Evolutionary conservation across 2,329 filamentous ascomycete genomes (phyloP).

Genomic region (Cladosporium velox): DNA sequence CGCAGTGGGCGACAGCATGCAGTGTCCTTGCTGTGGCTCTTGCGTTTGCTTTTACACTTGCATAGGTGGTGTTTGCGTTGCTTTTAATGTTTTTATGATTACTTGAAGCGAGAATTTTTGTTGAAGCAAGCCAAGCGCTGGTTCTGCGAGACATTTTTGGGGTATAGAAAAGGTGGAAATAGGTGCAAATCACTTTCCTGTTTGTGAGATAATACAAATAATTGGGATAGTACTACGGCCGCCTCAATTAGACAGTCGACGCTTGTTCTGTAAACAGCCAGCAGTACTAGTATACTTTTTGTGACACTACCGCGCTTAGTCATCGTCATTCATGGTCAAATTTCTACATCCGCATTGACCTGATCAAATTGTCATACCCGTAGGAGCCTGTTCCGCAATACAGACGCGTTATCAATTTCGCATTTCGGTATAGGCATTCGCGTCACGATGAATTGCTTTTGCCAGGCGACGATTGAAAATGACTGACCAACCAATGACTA

Average conservation of each 20-base stretch:
- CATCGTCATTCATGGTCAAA: not conserved
- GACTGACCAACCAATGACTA: not conserved
- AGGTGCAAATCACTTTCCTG: not conserved
- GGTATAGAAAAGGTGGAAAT: not conserved
- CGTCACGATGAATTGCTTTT: not conserved
- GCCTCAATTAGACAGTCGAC: too few relatives aligned
- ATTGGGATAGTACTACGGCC: not conserved
- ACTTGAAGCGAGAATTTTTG: not conserved
- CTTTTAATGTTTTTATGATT: slow-evolving; percentile 4
- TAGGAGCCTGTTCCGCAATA: not conserved
- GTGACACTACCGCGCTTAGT: not conserved
- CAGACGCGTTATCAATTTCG: not conserved
- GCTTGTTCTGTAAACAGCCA: too few relatives aligned
- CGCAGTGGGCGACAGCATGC: not conserved
- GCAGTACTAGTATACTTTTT: too few relatives aligned
- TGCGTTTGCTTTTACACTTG: slow-evolving; percentile 4
- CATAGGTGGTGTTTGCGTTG: slow-evolving; percentile 12
- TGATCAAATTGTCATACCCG: not conserved
- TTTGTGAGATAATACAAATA: not conserved
- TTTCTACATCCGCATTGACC: not conserved
- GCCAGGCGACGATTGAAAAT: not conserved
- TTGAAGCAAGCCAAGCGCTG: slow-evolving; percentile 23
- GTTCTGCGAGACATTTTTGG: slow-evolving; percentile 7
- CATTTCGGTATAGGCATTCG: not conserved
- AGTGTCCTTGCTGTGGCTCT: slow-evolving; percentile 8